phyloP scores from a whole-genome alignment of 306 rosid genomes.

The Begonia peltatifolia region DNA sequence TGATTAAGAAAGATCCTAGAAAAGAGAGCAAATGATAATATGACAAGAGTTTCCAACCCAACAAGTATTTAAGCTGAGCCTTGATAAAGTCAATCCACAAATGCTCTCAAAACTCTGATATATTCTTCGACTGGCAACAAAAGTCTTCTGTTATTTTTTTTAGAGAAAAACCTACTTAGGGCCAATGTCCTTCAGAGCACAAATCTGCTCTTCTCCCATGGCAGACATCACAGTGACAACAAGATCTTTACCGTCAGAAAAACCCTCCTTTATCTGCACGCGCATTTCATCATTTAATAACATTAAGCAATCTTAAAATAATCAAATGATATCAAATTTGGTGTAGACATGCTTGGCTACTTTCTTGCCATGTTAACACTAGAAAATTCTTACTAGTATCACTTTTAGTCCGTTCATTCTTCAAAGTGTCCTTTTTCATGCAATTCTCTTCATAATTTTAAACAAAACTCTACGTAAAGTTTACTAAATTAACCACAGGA shows the following conservation, averaged over 20 bases:
- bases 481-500: too few species aligned
- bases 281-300: not conserved
- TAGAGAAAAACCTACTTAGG: constrained; percentile 28
- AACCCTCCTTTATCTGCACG: constrained; percentile 63
- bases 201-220: constrained; percentile 77
- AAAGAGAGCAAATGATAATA: not conserved
- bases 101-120: constrained; percentile 18
- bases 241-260: constrained; percentile 58
- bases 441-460: too few species aligned
- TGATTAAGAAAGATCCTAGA: not conserved
- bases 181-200: constrained; percentile 66
- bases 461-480: too few species aligned
- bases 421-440: too few species aligned
- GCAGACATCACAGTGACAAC: constrained; percentile 70
- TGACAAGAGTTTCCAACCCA: not conserved
- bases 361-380: too few species aligned
- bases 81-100: constrained; percentile 9
- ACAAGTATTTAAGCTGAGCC: not conserved
- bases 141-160: constrained; percentile 6
- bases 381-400: too few species aligned
- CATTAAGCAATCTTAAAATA: too few species aligned
- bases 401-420: too few species aligned
- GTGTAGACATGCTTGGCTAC: too few species aligned
- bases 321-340: too few species aligned
- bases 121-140: constrained; percentile 20